Percentiles rank a stretch among this genome's conserved stretches.
phyloP scores from a whole-genome alignment of 2,329 filamentous ascomycete species.

The Phoma herbarum region DNA sequence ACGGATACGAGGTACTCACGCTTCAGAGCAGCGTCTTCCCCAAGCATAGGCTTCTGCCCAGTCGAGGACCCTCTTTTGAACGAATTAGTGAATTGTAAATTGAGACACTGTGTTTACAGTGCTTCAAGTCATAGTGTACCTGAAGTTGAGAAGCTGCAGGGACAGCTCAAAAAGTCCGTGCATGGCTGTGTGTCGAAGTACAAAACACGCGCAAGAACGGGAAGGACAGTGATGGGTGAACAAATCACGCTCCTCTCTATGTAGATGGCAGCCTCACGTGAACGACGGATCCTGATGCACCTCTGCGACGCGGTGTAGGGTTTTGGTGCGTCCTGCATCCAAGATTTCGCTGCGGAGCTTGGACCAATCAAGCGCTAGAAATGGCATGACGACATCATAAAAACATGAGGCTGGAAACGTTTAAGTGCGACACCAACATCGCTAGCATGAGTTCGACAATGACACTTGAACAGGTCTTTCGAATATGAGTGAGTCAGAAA shows the following conservation, averaged over 20 bases:
- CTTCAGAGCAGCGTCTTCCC: constrained; percentile 26
- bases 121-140: constrained; percentile 23
- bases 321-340: constrained; percentile 19
- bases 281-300: constrained; percentile 6
- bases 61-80: constrained; percentile 16
- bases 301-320: constrained; percentile 11
- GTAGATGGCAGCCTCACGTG: constrained; percentile 1
- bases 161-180: constrained; percentile 38
- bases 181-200: constrained; percentile 25
- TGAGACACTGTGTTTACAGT: background rate
- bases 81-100: constrained; percentile 2
- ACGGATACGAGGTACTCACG: constrained; percentile 29
- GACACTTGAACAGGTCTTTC: background rate
- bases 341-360: constrained; percentile 12
- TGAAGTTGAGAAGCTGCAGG: constrained; percentile 36
- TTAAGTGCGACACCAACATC: background rate
- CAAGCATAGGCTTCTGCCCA: constrained; percentile 30
- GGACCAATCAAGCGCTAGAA: constrained; percentile 15
- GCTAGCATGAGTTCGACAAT: background rate
- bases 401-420: constrained; percentile 10
- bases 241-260: constrained; percentile 1
- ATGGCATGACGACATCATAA: constrained; percentile 24
- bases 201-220: background rate
- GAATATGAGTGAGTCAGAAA: background rate
- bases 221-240: constrained; percentile 12